Evolutionary conservation across 2,329 filamentous ascomycete genomes (phyloP).

Genomic region (Alternaria longipes): DNA sequence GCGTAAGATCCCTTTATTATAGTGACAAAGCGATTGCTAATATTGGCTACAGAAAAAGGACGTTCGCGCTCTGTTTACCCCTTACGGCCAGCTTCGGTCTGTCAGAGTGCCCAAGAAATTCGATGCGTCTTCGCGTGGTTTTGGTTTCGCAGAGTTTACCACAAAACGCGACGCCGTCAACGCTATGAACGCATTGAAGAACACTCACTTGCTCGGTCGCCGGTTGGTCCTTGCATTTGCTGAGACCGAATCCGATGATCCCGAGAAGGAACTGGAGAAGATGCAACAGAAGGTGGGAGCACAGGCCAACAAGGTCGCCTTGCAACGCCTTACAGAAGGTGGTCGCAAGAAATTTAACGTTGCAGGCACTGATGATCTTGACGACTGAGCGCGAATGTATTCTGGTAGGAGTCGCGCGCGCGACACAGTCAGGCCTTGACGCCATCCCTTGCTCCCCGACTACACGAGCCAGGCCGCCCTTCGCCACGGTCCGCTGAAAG

Average conservation of each 20-base stretch:
- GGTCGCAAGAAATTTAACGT: constrained; percentile 91
- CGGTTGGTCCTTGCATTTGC: constrained; percentile 92
- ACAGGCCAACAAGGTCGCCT: constrained; percentile 88
- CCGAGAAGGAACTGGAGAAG: constrained; percentile 94
- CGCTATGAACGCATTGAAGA: constrained; percentile 87
- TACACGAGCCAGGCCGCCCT: constrained; percentile 45
- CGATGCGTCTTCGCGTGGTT: constrained; percentile 86
- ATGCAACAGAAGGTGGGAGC: constrained; percentile 96
- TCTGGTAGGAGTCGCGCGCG: constrained; percentile 38
- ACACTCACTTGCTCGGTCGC: constrained; percentile 92
- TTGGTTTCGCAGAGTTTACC: constrained; percentile 96
- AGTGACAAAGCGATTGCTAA: constrained; percentile 27
- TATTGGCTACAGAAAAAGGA: constrained; percentile 75
- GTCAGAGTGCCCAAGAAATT: constrained; percentile 96
- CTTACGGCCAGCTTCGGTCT: constrained; percentile 90
- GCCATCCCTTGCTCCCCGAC: constrained; percentile 46
- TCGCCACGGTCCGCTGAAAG: constrained; percentile 42
- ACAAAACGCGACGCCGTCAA: constrained; percentile 89
- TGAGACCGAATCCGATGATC: constrained; percentile 85
- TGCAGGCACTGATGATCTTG: constrained; percentile 69
- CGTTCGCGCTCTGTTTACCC: constrained; percentile 81
- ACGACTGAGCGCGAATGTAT: constrained; percentile 47
- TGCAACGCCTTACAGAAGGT: constrained; percentile 85
- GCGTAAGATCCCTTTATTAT: constrained; percentile 33
- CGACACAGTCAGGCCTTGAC: constrained; percentile 44